Base-by-base conservation (phyloP, 768 basidiomycete species). In the Russula foetens region DNA sequence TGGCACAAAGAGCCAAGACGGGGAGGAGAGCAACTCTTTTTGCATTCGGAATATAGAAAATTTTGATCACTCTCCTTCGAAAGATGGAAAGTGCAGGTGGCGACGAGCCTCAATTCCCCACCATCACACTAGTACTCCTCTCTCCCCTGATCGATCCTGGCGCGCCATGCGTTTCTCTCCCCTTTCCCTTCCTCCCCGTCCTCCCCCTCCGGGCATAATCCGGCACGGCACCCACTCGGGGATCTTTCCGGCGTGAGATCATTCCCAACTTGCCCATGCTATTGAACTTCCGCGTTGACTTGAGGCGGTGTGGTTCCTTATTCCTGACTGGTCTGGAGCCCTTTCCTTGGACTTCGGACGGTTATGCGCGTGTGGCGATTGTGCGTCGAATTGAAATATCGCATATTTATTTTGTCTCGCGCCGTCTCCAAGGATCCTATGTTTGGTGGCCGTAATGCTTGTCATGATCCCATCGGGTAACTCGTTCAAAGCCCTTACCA, bases 331-430 rank as follows among this genome's bases (percentile, higher is more conserved):
- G 44, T 47, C 45, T 41, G 33, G 61, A 58, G 26, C 38, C 61
- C 45, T 58, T 56, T 62, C 56, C 61, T 45, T 62, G 38, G 56
- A 62, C 51, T 11, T 62, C 61, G 61, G 61, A 53, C 19, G 29
- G 61, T 62, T 53, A 53, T 58, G 45, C 43, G 45, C 50, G 15
- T 48, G 61, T 56, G 61, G 61, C 29, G 56, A 62, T 62, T 58
- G 56, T 21, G 51, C 29, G 50, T 53, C 51, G 24, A 6, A 48
- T 21, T 23, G 31, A 26, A 41, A 17, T 35, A 48, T 41, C 28
- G 19, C 28, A 28, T 33, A 45, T 31, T 17, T n/a, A n/a, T n/a
- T n/a, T n/a, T n/a, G n/a, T 33, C 24, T 56, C 35, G 50, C 60
- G 60, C 56, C 61, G 43, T 48, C 14, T 9, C 45, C 61, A 35